Evolutionary conservation across 441 rosid genomes (phyloP), one percentile per base, ranked within the genome.

Genomic region (Gossypium davidsonii): DNA sequence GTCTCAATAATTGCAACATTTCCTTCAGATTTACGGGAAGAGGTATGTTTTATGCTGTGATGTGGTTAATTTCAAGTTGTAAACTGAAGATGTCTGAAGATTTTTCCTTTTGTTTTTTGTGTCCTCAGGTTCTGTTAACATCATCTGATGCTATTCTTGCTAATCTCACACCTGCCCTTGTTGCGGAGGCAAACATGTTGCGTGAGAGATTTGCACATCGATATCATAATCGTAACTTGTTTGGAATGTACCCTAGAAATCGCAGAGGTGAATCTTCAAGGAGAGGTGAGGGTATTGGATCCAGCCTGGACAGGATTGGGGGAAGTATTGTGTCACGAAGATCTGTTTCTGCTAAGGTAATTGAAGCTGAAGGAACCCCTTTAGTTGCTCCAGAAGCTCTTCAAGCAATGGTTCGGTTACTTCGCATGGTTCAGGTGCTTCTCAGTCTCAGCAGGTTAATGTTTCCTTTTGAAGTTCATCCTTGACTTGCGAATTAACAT

Each of bases 181-280:
- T 93, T 71, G 96, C 98, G 75, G 99, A 95, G 93, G 99, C 99
- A 65, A 93, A 91, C 83, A 88, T 93, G 99, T 78, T 95, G 78
- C 94, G 99, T 15, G 99, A 95, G 79, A 90, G 99, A 81, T 91
- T 92, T 79, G 99, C 99, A 28, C 88, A 91, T 82, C 89, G 95
- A 62, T 90, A 91, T 82, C 91, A 86, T 75, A 95, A 90, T 77
- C 99, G 91, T 71, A 72, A 91, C 28, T 85, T 93, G 67, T 89
- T 93, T 71, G 99, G 98, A 39, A 93, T 93, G 99, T 91, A 95
- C 77, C 91, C 98, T 67, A 88, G 99, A 74, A 92, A 81, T 83
- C 98, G 96, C 64, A 85, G 99, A 79, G 98, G 95, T 79, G 99
- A 91, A 88, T 78, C 97, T 68, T 91, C 99, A 75, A 87, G 99